These are phyloP conservation scores for Saturnispora ahearnii DNA, from an alignment of 805 yeast genomes.

Conservation along the genomic window DNA sequence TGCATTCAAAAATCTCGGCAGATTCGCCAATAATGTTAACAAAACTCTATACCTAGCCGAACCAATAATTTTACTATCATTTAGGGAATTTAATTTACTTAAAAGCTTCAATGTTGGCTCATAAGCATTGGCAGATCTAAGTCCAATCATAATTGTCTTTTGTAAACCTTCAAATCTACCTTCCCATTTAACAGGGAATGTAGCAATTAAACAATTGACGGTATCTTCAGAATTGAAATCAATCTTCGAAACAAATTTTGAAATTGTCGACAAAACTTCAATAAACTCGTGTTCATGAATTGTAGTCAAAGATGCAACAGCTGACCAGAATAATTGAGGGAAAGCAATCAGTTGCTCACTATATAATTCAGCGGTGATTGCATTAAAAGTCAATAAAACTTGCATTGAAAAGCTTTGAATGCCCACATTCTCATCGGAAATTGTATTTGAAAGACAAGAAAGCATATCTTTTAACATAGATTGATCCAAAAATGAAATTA, in stretches of 20 bases:
- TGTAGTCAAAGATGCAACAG: constrained; percentile 84
- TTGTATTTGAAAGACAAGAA: constrained; percentile 84
- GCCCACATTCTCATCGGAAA: constrained; percentile 80
- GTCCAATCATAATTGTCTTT: constrained; percentile 67
- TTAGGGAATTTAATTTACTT: constrained; percentile 57
- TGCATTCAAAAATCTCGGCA: constrained; percentile 81
- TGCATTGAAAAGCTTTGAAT: constrained; percentile 97
- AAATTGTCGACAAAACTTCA: constrained; percentile 73
- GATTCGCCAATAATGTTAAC: constrained; percentile 62
- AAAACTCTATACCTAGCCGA: constrained; percentile 60
- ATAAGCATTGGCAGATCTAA: constrained; percentile 72
- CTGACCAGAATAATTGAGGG: constrained; percentile 93
- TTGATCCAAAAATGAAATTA: constrained; percentile 74
- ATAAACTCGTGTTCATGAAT: constrained; percentile 89
- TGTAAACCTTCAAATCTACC: constrained; percentile 88
- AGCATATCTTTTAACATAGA: constrained; percentile 89
- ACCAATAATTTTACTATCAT: constrained; percentile 71
- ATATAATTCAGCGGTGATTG: constrained; percentile 78
- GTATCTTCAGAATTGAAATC: constrained; percentile 81
- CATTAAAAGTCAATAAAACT: constrained; percentile 90
- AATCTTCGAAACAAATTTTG: constrained; percentile 77
- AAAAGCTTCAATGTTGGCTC: constrained; percentile 68
- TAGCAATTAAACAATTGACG: constrained; percentile 69
- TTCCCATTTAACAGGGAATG: constrained; percentile 95
- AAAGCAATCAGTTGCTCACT: constrained; percentile 71